Evolutionary conservation across 2,329 filamentous ascomycete species (phyloP).

Genomic region (Paracorniculantispora psalliotae): DNA sequence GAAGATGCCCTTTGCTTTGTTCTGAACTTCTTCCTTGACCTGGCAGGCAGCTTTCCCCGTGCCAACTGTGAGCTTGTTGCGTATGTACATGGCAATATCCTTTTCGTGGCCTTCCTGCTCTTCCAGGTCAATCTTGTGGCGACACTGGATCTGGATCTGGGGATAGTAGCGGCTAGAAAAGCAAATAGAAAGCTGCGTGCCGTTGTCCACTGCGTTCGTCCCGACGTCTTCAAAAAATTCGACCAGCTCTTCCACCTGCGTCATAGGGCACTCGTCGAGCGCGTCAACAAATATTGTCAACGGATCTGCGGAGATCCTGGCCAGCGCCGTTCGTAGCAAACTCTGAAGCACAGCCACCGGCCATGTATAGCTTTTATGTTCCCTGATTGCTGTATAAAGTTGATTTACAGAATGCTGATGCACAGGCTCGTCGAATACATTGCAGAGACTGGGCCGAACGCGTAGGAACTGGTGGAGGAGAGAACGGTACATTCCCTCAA

Average conservation of each 20-base stretch:
- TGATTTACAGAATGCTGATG: neutral
- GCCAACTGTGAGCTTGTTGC: conserved; percentile 8
- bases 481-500: conserved; percentile 44
- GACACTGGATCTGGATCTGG: conserved; percentile 28
- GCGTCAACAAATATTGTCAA: conserved; percentile 35
- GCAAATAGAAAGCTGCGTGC: conserved; percentile 28
- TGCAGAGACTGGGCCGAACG: conserved; percentile 17
- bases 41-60: neutral
- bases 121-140: conserved; percentile 24
- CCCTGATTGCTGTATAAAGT: neutral
- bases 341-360: neutral
- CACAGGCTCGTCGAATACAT: neutral
- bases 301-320: neutral
- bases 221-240: conserved; percentile 35
- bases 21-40: conserved; percentile 21
- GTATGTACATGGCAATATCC: conserved; percentile 24
- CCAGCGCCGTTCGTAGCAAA: neutral
- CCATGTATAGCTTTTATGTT: neutral
- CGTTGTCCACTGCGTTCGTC: conserved; percentile 17
- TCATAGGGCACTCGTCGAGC: conserved; percentile 43
- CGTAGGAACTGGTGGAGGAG: conserved; percentile 41
- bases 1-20: conserved; percentile 38
- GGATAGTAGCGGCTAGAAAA: conserved; percentile 47
- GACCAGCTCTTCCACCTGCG: conserved; percentile 37
- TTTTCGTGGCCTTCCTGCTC: conserved; percentile 19